Conservation (phyloP, 2,329 filamentous ascomycete species). For the Fusarium stilboides region DNA sequence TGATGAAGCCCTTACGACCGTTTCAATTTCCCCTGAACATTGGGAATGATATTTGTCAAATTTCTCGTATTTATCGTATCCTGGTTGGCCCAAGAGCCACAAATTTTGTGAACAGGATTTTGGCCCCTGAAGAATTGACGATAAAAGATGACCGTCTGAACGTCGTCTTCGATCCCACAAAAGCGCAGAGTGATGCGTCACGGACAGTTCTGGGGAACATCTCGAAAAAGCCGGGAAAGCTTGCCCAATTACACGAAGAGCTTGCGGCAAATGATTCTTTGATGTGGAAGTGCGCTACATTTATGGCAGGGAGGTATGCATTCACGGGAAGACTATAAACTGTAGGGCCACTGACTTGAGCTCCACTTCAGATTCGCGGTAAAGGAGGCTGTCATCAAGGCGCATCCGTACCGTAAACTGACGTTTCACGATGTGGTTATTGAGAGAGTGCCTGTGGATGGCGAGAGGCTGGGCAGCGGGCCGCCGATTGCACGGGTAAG, state of each 20-base stretch:
- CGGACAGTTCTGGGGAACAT: not conserved
- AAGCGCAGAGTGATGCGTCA: not conserved
- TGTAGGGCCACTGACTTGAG: constrained; percentile 15
- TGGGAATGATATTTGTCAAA: constrained; percentile 84
- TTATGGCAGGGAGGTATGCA: constrained; percentile 56
- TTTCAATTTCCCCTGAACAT: constrained; percentile 79
- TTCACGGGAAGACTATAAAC: not conserved
- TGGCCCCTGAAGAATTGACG: constrained; percentile 57
- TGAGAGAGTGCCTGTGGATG: constrained; percentile 48
- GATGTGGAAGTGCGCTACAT: constrained; percentile 56
- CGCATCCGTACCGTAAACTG: constrained; percentile 71
- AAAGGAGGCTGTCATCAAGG: constrained; percentile 83
- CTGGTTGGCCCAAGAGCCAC: constrained; percentile 61
- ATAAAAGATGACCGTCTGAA: constrained; percentile 45
- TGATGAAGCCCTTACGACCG: constrained; percentile 54
- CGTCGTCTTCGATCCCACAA: constrained; percentile 25
- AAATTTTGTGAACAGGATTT: constrained; percentile 65
- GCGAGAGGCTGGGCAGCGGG: constrained; percentile 54
- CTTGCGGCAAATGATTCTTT: constrained; percentile 34
- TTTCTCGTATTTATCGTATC: constrained; percentile 75
- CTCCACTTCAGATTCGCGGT: constrained; percentile 72
- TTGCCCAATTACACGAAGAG: constrained; percentile 1
- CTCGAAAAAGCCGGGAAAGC: not conserved
- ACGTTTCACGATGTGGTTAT: constrained; percentile 74
- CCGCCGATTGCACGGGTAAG: constrained; percentile 63